These are phyloP conservation scores for Hippophae tibetana DNA, from an alignment of 306 rosid species.

Conservation along the genomic window DNA sequence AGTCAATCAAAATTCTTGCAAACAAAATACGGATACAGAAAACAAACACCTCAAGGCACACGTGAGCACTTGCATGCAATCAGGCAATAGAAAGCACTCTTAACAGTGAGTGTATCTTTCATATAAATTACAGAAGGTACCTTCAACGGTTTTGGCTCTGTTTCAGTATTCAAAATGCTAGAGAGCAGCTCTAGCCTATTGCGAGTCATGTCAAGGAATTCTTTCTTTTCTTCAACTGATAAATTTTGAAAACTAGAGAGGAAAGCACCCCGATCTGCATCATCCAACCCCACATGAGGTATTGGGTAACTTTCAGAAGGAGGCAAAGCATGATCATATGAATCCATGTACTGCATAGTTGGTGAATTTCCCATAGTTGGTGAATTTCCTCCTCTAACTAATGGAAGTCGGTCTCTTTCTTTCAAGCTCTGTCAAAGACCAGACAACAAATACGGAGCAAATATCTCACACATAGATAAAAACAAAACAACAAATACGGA, in stretches of 20 bases:
- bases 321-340: conserved; percentile 32
- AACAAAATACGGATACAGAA: background rate
- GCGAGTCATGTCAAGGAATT: conserved; percentile 57
- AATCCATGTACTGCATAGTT: conserved; percentile 36
- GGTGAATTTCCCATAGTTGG: conserved; percentile 27
- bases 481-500: background rate
- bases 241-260: conserved; percentile 25
- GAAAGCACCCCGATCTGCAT: conserved; percentile 21
- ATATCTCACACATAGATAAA: background rate
- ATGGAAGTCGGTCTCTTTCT: conserved; percentile 32
- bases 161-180: conserved; percentile 51
- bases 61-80: background rate
- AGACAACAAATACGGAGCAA: background rate
- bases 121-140: conserved; percentile 25
- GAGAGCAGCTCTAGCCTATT: conserved; percentile 70
- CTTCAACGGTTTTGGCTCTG: conserved; percentile 63
- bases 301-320: conserved; percentile 57
- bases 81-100: background rate
- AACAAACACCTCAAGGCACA: background rate
- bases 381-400: conserved; percentile 32
- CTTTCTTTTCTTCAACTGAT: conserved; percentile 57
- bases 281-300: conserved; percentile 34
- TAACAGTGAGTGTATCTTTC: background rate
- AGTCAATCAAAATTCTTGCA: background rate
- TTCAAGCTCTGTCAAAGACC: conserved; percentile 52